Conservation (phyloP, 306 rosid species). For the Rubus parviflorus region DNA sequence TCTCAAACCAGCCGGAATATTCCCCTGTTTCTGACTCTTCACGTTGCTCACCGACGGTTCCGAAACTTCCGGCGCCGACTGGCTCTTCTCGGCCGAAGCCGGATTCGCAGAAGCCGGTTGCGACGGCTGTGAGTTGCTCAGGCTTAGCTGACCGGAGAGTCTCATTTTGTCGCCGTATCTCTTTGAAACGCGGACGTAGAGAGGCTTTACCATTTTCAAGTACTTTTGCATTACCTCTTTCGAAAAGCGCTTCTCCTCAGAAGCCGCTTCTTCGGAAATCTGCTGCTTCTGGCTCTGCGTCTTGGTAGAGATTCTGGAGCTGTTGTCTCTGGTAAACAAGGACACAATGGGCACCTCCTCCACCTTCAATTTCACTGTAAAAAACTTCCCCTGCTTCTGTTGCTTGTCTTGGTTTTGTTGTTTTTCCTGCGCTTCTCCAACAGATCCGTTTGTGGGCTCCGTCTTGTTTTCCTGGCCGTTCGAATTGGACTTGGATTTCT, state of each 20-base stretch:
- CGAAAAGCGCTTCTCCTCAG: slow-evolving; percentile 68
- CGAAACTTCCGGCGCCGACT: slow-evolving; percentile 25
- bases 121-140: slow-evolving; percentile 11
- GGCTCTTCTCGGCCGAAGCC: slow-evolving; percentile 28
- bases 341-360: slow-evolving; percentile 88
- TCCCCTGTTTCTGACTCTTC: slow-evolving; percentile 52
- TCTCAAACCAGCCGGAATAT: slow-evolving; percentile 62
- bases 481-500: slow-evolving; percentile 48
- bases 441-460: slow-evolving; percentile 34
- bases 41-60: slow-evolving; percentile 24
- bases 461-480: slow-evolving; percentile 29
- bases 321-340: slow-evolving; percentile 72
- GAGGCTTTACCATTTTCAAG: slow-evolving; percentile 84
- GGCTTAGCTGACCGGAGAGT: slow-evolving; percentile 50
- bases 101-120: no score
- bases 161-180: slow-evolving; percentile 67
- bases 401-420: neutral
- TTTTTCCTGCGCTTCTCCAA: neutral
- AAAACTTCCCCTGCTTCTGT: slow-evolving; percentile 43
- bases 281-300: slow-evolving; percentile 37
- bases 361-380: slow-evolving; percentile 75
- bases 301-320: slow-evolving; percentile 47
- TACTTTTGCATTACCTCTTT: slow-evolving; percentile 87
- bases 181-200: slow-evolving; percentile 72
- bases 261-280: slow-evolving; percentile 35